Conservation (phyloP, 495 filamentous ascomycete genomes). For the Podospora sp. region DNA sequence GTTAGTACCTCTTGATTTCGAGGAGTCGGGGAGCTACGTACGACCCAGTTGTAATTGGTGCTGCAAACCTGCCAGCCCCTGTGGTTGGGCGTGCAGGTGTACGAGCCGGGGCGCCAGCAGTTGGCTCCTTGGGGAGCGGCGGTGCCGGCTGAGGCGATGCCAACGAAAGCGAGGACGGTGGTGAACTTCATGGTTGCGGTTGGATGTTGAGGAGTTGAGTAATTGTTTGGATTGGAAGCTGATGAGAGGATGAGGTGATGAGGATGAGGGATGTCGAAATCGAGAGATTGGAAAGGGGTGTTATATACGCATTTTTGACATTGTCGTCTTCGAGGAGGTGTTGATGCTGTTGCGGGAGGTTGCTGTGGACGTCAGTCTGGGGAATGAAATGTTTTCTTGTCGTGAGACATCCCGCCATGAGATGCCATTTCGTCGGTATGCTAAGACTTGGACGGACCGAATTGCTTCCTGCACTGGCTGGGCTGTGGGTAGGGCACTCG, state of each 20-base stretch:
- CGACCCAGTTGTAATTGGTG: slow-evolving; percentile 27
- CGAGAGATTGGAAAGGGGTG: neutral
- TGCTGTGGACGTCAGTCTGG: neutral
- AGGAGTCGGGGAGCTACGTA: slow-evolving; percentile 13
- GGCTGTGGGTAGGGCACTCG: neutral
- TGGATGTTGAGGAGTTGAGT: slow-evolving; percentile 1
- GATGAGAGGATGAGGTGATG: slow-evolving; percentile 16
- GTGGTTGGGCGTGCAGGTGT: slow-evolving; percentile 28
- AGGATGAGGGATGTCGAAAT: neutral
- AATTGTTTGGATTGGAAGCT: neutral
- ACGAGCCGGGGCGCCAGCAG: slow-evolving; percentile 33
- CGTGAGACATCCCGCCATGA: slow-evolving; percentile 1
- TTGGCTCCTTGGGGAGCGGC: slow-evolving; percentile 26
- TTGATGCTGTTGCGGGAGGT: neutral
- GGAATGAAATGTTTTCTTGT: neutral
- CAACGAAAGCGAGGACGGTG: slow-evolving; percentile 23
- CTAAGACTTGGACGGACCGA: neutral
- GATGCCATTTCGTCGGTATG: neutral
- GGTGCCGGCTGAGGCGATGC: neutral
- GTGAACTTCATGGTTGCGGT: slow-evolving; percentile 30
- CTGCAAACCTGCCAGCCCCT: slow-evolving; percentile 37
- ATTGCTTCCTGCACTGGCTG: neutral
- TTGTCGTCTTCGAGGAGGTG: too few species aligned
- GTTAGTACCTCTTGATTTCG: too few species aligned
- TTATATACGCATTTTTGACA: neutral